Evolutionary conservation across 306 rosid genomes (phyloP).

Genomic region (Malus domestica): DNA sequence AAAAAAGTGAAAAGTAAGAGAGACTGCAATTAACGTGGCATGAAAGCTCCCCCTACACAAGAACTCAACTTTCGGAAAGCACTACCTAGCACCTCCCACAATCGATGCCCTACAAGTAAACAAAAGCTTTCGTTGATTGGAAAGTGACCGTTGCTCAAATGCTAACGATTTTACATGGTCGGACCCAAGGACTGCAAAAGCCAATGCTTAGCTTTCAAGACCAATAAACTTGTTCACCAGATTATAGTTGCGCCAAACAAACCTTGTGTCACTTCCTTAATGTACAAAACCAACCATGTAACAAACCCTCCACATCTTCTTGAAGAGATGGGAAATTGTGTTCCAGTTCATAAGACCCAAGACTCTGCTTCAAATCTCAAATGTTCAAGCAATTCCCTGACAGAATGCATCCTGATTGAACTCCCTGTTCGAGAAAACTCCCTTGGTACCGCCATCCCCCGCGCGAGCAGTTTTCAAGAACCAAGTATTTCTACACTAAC

Average conservation of each 20-base stretch:
- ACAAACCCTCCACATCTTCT: neutral
- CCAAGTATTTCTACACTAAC: neutral
- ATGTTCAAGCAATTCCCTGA: slow-evolving; percentile 13
- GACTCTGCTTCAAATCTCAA: slow-evolving; percentile 8
- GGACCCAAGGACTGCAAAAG: slow-evolving; percentile 18
- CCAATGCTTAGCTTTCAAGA: slow-evolving; percentile 48
- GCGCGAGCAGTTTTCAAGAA: slow-evolving; percentile 3
- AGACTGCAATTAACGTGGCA: too few species aligned
- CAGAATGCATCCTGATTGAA: slow-evolving; percentile 1
- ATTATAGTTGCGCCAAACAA: slow-evolving; percentile 17
- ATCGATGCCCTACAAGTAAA: neutral
- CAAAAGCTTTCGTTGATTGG: neutral
- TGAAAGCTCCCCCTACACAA: too few species aligned
- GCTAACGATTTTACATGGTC: neutral
- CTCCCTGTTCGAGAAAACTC: neutral
- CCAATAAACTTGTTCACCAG: slow-evolving; percentile 17
- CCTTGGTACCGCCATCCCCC: neutral
- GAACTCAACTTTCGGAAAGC: too few species aligned
- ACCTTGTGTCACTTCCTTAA: neutral
- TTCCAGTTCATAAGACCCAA: slow-evolving; percentile 12
- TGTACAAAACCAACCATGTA: slow-evolving; percentile 16
- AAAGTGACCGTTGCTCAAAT: neutral
- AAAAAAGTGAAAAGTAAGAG: too few species aligned
- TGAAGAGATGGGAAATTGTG: slow-evolving; percentile 30
- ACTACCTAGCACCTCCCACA: neutral